Base-by-base conservation (phyloP, 1,139 yeast species). In the Saccharomycopsis hybrid region DNA sequence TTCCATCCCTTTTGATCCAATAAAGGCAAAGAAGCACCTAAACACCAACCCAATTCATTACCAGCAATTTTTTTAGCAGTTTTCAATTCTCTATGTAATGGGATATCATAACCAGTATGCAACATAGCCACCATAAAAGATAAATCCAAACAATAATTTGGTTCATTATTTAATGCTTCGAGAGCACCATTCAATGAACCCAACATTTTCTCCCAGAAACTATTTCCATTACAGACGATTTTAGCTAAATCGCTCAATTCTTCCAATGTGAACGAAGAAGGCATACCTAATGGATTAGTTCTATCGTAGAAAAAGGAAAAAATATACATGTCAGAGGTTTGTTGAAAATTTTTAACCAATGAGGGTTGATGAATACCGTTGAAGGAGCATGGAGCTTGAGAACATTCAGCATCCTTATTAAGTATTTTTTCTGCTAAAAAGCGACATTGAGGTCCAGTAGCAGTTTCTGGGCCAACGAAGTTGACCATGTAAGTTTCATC, bases 301-400 rank as follows among this genome's bases (percentile, higher is more conserved):
- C 95, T 79, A 68, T 92, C 99, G 68, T 89, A 92, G 70, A 92
- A 92, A 73, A 80, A 92, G 9, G 97, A 90, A 68, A 94, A 89
- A 38, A 90, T 82, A 66, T 74, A 92, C 77, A 92, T 77, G 61
- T 90, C 97, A 41, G 80, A 77, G 43, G 78, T 67, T 48, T 71
- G 73, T 51, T 78, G 75, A 74, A 92, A 90, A 11, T 95, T 78
- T 57, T 75, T 80, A 44, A 80, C 78, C 59, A 92, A 73, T 2
- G 95, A 84, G 4, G 99, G 99, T 71, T 92, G 98, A 65, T 92
- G 95, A 49, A 89, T 84, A 60, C 99, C 98, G 62, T 90, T 88
- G 76, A 92, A 92, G 1, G 97, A 87, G 68, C 99, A 92, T 48
- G 98, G 95, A 55, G 79, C 77, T 42, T 73, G 63, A 1, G 71